Evolutionary conservation across 164 flowering plant species (phyloP), one percentile per base, ranked within the genome.

Genomic region (Sedum album): DNA sequence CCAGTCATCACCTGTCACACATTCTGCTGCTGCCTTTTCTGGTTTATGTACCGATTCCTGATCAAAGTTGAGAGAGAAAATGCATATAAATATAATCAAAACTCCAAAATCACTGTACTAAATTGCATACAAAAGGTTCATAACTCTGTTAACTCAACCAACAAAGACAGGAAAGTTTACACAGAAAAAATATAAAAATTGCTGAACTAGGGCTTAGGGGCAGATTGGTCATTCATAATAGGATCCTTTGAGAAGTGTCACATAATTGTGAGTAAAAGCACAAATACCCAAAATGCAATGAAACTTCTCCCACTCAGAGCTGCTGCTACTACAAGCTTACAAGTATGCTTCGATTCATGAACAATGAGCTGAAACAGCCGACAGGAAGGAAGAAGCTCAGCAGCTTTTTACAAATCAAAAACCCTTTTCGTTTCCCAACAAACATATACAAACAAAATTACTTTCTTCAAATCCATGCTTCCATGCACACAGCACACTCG

Each of bases 381-480:
- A 86, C 92, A 87, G 86, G 82, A 86, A 80, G 87, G 86, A 83
- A 77, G 86, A 76, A 83, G 35, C 68, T 82, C 86, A 38, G 82
- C 87, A 87, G 88, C 89, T 79, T 89, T 89, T 85, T 48, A 71
- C 41, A 25, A 35, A 8, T 14, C 17, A 35, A 64, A 64, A 35
- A 69, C 79, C 68, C 80, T 80, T 84, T 87, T 75, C 86, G 79
- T 83, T 84, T 86, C 86, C 93, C 91, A 86, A 86, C 81, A 80
- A 72, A 72, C 73, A 78, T 73, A 62, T 80, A 75, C 74, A 79
- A 73, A 39, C 67, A 78, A 53, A 31, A 67, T 64, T 15, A 64
- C 44, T 35, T 64, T 31, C 33, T 33, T 38, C 38, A 68, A 20
- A 66, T 46, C 49, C 53, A 41, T 41, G 53, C 68, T 11, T 26